phyloP scores from a whole-genome alignment of 2,329 filamentous ascomycete genomes.

The Cladosporium sp. region DNA sequence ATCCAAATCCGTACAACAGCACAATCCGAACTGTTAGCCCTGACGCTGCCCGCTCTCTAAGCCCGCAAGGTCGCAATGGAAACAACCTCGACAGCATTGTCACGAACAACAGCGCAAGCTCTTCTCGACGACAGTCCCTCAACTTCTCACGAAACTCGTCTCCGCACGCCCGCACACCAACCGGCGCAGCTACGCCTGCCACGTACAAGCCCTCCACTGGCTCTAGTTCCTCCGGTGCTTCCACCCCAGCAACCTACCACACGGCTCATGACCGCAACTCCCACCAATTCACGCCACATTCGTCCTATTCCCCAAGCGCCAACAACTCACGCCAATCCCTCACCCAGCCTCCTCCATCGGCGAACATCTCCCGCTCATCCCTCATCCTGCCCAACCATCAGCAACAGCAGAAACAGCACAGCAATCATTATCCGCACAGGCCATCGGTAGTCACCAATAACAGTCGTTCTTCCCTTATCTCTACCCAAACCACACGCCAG shows the following conservation, averaged over 20 bases:
- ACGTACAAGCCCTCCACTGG: slow-evolving; percentile 2
- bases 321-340: not conserved
- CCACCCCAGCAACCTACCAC: slow-evolving; percentile 11
- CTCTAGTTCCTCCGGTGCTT: slow-evolving; percentile 3
- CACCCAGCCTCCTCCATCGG: not conserved
- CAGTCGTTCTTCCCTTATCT: not conserved
- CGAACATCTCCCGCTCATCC: slow-evolving; percentile 8
- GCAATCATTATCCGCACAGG: not conserved
- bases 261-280: slow-evolving; percentile 1
- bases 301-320: not conserved
- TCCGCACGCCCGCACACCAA: not conserved
- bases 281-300: not conserved
- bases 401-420: slow-evolving; percentile 8
- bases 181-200: slow-evolving; percentile 1
- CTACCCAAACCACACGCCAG: slow-evolving; percentile 3
- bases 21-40: slow-evolving; percentile 8
- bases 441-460: not conserved
- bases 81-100: not conserved
- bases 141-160: slow-evolving; percentile 11
- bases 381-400: slow-evolving; percentile 5
- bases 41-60: slow-evolving; percentile 1
- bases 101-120: not conserved
- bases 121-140: slow-evolving; percentile 4
- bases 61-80: not conserved
- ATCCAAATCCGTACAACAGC: slow-evolving; percentile 4